Percentiles rank a stretch among this genome's conserved stretches.
Evolutionary conservation across 2,329 filamentous ascomycete genomes (phyloP).

Genomic region (Ceratocystis colombiana): DNA sequence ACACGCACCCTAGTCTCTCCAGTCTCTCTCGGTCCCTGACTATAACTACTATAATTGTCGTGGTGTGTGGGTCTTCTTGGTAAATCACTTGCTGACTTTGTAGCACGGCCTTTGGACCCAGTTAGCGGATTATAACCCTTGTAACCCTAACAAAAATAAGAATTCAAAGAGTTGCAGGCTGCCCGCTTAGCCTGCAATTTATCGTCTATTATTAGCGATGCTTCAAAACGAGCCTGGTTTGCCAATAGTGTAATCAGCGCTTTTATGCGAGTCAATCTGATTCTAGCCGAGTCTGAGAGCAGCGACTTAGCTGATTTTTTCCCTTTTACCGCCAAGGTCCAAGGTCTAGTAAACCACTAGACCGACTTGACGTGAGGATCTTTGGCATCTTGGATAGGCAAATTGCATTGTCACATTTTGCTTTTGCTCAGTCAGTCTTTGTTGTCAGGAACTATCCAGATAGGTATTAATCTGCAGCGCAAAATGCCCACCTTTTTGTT

Average conservation of each 20-base stretch:
- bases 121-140: rapidly evolving
- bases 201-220: slow-evolving; percentile 11
- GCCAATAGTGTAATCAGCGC: slow-evolving; percentile 6
- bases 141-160: background rate
- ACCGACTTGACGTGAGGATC: background rate
- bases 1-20: background rate
- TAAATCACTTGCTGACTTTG: background rate
- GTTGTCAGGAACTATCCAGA: background rate
- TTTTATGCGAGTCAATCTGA: slow-evolving; percentile 13
- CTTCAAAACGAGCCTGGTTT: background rate
- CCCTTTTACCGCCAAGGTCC: background rate
- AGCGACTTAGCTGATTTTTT: background rate
- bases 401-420: slow-evolving; percentile 8
- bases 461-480: background rate
- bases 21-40: no score
- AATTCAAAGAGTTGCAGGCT: background rate
- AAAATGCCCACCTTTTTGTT: background rate
- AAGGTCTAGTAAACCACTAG: background rate
- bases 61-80: slow-evolving; percentile 4
- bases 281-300: slow-evolving; percentile 17
- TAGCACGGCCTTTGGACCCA: background rate
- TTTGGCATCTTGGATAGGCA: slow-evolving; percentile 6
- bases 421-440: background rate
- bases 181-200: background rate
- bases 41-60: slow-evolving; percentile 4